Evolutionary conservation across 306 rosid genomes (phyloP).

Genomic region (Vigna hirtella): DNA sequence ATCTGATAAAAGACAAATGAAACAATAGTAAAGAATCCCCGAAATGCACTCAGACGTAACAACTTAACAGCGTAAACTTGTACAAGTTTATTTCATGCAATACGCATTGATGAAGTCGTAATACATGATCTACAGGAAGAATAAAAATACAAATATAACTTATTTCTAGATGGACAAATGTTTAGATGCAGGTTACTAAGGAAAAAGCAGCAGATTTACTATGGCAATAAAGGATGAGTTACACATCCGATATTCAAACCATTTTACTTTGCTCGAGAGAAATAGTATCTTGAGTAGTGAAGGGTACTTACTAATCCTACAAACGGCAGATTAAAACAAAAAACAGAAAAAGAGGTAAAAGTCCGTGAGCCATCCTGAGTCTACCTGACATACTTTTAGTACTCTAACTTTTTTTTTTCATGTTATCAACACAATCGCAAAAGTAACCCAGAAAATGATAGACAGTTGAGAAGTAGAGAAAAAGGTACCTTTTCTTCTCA

Average conservation of each 20-base stretch:
- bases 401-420: background rate
- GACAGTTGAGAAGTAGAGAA: constrained; percentile 9
- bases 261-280: constrained; percentile 1
- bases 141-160: background rate
- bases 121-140: constrained; percentile 8
- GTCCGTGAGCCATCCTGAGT: background rate
- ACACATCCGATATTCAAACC: constrained; percentile 1
- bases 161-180: background rate
- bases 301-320: constrained; percentile 11
- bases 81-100: background rate
- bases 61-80: background rate
- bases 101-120: background rate
- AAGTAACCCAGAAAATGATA: constrained; percentile 11
- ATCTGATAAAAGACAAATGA: constrained; percentile 55
- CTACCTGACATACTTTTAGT: constrained; percentile 8
- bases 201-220: background rate
- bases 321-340: background rate
- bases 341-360: background rate
- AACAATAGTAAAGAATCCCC: constrained; percentile 1
- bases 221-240: background rate
- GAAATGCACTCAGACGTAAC: background rate
- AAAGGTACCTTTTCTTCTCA: constrained; percentile 81
- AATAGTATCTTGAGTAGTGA: constrained; percentile 1
- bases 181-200: background rate
- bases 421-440: background rate